Evolutionary conservation across 2,329 filamentous ascomycete genomes (phyloP), one percentile per base, ranked within the genome.

Genomic region (Hymenoscyphus fraxineus): DNA sequence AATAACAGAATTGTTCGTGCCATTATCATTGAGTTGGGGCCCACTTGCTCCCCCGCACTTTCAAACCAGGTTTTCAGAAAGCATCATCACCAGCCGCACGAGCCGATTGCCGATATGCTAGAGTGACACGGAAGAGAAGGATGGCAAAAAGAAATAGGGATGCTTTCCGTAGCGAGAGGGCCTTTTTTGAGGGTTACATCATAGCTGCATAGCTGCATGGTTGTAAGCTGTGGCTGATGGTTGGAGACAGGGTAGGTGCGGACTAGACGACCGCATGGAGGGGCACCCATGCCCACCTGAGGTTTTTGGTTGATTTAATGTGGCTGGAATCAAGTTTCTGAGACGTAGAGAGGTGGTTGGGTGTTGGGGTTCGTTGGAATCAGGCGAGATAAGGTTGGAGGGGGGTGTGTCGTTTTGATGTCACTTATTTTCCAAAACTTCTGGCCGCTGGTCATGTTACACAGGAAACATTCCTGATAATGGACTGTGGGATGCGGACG

Each of bases 301-400:
- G 27, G 27, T 27, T 27, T 2, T 27, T 27, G 27, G 27, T 27
- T 27, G 27, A 27, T 27, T 27, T 2, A 27, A 51, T 51, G 44
- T 51, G 44, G 44, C 44, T 51, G 19, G 44, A 51, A 51, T 51
- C 44, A 51, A n/a, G 44, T 27, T 22, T 51, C 19, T 51, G n/a
- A 22, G n/a, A n/a, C 44, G n/a, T 51, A 35, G n/a, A n/a, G 44
- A n/a, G 54, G 54, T 56, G 19, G 54, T 19, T 56, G 54, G 54
- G 27, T 56, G 27, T 22, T 32, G 54, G 27, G 54, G 54, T 56
- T 56, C 19, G 44, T 35, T 57, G 54, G 54, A 13, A 16, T 51
- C 3, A 35, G 22, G 54, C n/a, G 44, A 51, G 44, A 16, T n/a
- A 51, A n/a, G n/a, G 19, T 1, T 19, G 44, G 44, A 19, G 12